A percentile compares a stretch with the other conserved stretches of the same genome.
Conservation (phyloP, 2,329 filamentous ascomycete species). For the Neonectria punicea region DNA sequence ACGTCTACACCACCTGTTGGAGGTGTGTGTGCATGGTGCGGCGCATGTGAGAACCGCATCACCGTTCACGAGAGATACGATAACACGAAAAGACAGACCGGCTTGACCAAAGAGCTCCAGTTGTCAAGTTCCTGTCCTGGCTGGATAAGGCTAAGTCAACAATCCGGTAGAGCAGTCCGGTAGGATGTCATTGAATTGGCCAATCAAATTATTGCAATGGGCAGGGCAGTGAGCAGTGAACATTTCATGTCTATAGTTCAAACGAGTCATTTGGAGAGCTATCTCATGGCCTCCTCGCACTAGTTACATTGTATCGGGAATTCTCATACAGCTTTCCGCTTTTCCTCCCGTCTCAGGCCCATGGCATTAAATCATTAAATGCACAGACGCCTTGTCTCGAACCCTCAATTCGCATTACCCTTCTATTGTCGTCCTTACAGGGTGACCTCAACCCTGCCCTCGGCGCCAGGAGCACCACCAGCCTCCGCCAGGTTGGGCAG, state of each 20-base stretch:
- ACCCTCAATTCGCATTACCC: slow-evolving; percentile 41
- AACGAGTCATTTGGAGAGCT: slow-evolving; percentile 48
- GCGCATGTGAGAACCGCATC: too few species aligned
- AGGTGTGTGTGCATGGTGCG: background rate
- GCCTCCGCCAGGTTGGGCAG: slow-evolving; percentile 81
- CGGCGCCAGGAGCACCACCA: slow-evolving; percentile 76
- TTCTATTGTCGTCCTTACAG: slow-evolving; percentile 60
- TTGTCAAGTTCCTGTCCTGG: background rate
- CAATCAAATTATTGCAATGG: slow-evolving; percentile 12
- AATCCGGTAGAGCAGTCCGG: background rate
- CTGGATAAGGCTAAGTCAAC: background rate
- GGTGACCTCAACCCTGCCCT: slow-evolving; percentile 91
- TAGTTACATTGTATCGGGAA: slow-evolving; percentile 50
- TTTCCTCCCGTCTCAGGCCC: slow-evolving; percentile 42
- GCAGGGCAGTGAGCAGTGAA: slow-evolving; percentile 22
- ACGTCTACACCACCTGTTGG: background rate
- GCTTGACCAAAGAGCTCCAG: too few species aligned
- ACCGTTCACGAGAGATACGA: background rate
- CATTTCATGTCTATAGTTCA: slow-evolving; percentile 48
- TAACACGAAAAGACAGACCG: background rate
- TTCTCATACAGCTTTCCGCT: slow-evolving; percentile 51
- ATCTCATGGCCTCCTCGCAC: slow-evolving; percentile 48
- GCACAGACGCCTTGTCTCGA: slow-evolving; percentile 45
- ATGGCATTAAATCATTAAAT: slow-evolving; percentile 48
- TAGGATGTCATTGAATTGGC: background rate